A percentile compares a stretch with the other conserved stretches of the same genome.
Conservation (phyloP, 1,284 basidiomycete genomes). For the Ceratobasidium sp. region DNA sequence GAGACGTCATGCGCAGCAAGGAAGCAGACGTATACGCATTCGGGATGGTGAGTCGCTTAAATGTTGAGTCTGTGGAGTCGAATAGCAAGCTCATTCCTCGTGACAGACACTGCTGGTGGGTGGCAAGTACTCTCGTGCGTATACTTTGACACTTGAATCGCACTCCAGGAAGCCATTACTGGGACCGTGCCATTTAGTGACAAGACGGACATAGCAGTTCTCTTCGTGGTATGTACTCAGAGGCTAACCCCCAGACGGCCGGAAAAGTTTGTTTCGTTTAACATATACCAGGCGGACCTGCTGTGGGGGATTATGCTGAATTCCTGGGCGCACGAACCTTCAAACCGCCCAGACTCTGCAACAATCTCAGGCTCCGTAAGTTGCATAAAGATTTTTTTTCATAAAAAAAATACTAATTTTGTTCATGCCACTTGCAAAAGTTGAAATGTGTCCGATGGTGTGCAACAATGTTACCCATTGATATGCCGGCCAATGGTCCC, state of each 20-base stretch:
- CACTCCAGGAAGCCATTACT: background rate
- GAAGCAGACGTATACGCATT: background rate
- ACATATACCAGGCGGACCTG: background rate
- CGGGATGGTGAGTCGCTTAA: background rate
- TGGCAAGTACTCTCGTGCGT: background rate
- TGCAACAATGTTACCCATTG: no score
- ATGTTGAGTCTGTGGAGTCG: no score
- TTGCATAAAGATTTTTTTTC: background rate
- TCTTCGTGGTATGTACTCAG: background rate
- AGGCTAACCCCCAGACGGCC: background rate
- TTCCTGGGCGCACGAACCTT: background rate
- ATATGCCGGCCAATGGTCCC: no score
- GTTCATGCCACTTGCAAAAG: no score
- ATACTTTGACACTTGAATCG: background rate
- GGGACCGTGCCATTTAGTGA: background rate
- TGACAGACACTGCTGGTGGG: slow-evolving; percentile 1
- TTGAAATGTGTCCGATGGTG: no score
- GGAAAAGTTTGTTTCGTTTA: background rate
- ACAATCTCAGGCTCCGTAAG: background rate
- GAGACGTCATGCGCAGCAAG: background rate
- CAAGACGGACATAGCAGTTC: background rate
- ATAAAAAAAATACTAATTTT: no score
- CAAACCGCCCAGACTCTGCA: background rate
- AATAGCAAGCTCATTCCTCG: no score
- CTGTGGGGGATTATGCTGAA: background rate